phyloP scores from a whole-genome alignment of 768 basidiomycete species.

The Lactarius sanguifluus region DNA sequence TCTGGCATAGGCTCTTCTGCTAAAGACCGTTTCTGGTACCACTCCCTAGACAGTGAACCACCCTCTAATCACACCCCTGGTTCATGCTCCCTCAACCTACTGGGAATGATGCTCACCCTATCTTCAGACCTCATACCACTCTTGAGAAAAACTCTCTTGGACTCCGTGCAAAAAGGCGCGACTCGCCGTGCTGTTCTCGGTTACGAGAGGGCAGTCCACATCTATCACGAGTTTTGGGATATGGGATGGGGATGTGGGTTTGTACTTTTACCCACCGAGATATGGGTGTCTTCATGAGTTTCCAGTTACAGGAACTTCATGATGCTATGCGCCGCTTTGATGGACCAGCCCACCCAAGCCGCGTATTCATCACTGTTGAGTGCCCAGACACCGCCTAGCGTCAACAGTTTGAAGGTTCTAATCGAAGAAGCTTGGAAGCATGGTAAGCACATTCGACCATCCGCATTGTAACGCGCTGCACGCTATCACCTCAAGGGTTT shows the following conservation, averaged over 20 bases:
- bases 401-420: constrained; percentile 73
- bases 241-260: constrained; percentile 55
- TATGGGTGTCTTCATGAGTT: constrained; percentile 12
- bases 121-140: constrained; percentile 61
- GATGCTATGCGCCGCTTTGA: constrained; percentile 72
- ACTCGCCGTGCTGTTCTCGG: constrained; percentile 64
- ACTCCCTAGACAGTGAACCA: constrained; percentile 45
- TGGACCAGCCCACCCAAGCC: constrained; percentile 62
- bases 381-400: constrained; percentile 57
- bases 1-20: no score
- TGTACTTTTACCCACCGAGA: constrained; percentile 17
- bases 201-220: constrained; percentile 58
- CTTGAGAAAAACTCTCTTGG: constrained; percentile 54
- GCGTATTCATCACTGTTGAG: constrained; percentile 63
- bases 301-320: constrained; percentile 78
- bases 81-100: constrained; percentile 32
- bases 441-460: constrained; percentile 43
- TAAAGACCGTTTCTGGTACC: constrained; percentile 65
- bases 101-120: background rate
- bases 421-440: constrained; percentile 80
- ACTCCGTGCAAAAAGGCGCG: constrained; percentile 49
- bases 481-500: constrained; percentile 50
- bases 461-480: background rate
- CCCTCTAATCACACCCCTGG: constrained; percentile 65
- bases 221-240: constrained; percentile 61